Base-by-base conservation (phyloP, 306 rosid species). In the Pachyrhizus erosus region DNA sequence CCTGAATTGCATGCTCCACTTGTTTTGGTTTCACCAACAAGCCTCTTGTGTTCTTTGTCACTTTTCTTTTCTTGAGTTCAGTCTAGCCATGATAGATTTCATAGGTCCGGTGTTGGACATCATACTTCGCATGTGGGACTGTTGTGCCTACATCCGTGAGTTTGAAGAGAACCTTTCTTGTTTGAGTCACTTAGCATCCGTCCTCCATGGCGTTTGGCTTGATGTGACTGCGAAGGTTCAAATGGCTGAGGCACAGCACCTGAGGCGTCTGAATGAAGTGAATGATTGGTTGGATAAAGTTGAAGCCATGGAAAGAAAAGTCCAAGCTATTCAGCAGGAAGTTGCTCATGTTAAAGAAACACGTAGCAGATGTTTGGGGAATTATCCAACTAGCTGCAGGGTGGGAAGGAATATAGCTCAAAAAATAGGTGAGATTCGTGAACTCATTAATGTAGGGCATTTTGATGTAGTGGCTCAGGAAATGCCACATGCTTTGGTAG, bases 111-210 rank as follows among this genome's bases (percentile, higher is more conserved):
- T 57, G 17, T 57, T 57, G 33, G 65, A 57, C 8, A 23, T 57
- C 65, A 57, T 57, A 57, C 10, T 23, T 57, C 31, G 65, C 8
- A 20, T 57, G 65, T 57, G 65, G 65, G 33, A 57, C 65, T 57
- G 33, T 57, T 57, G 65, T 57, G 31, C 65, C 65, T 23, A 4
- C 65, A 26, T 57, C 65, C 65, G 33, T 4, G 33, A 57, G 13
- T 57, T 23, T 57, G 65, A 57, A 23, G 65, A 57, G 65, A 57
- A 57, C 65, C 33, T 57, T 57, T 57, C 65, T 57, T 21, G 65
- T 57, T 57, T 57, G 33, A 57, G 65, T 13, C 33, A 57, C 33
- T 0, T 23, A 26, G 17, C 33, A 11, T 9, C 65, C 23, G 33
- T 10, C 0, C 65, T 57, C 6, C 65, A 23, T 3, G 17, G 17